Base-by-base conservation (phyloP, 2,329 filamentous ascomycete genomes). In the Sporothrix sp. region DNA sequence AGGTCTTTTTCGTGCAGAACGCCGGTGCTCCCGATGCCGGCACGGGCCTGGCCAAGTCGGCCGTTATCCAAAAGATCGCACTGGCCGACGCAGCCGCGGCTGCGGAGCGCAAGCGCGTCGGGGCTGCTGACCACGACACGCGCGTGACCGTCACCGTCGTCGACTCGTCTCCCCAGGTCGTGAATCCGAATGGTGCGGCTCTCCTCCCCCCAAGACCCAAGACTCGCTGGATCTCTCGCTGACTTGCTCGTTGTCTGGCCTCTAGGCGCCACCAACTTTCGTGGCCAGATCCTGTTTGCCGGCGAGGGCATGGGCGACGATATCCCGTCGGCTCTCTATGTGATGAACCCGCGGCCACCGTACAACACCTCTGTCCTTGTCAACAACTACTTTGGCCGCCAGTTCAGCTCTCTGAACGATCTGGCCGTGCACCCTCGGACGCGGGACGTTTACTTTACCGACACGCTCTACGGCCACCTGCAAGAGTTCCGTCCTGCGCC, bases 381-480 rank as follows among this genome's bases (percentile, higher is more conserved):
- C 14, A 78, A 78, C 57, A 79, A 76, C 60, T 84, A 69, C 60
- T 77, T 77, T 45, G 78, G 79, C 16, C 71, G 77, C 3, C 68
- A 74, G 36, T 82, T 82, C 63, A 79, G 73, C 60, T 81, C 77
- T 0, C 63, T 81, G 10, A 82, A 82, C 55, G 79, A 83, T 53
- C 68, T 77, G 0, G 68, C 71, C 1, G 60, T 78, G 50, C 71
- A 81, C 56, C 69, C 77, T 27, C 60, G 62, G 10, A 79, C 73
- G 51, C 69, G 71, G n/a, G 71, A 78, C 23, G 65, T 83, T n/a
- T 84, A 80, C 66, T 82, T 84, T 58, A 83, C 79, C 1, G 79
- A 84, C 52, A 73, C 76, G 0, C 68, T 72, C 7, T 83, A 83
- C 56, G 80, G 77, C 3, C 75, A 69, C 53, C 67, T 75, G 37